Evolutionary conservation across 78 protist species (phyloP), one percentile per base, ranked within the genome.

Genomic region (Pigoraptor vietnamica): DNA sequence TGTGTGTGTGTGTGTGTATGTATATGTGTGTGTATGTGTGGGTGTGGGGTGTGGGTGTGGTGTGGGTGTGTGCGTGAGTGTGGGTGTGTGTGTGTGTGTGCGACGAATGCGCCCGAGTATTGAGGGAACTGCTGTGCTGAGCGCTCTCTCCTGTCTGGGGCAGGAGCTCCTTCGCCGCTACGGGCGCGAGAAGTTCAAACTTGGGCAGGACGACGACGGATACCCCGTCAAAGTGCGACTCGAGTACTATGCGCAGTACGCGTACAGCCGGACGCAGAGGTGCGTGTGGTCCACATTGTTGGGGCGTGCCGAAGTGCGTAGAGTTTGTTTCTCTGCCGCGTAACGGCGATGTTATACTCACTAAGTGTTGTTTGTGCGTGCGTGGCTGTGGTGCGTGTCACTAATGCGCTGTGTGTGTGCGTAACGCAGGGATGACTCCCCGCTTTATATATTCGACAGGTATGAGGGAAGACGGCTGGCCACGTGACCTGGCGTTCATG

Each of bases 371-470:
- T 48, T 48, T 48, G 67, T 48, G 67, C n/a, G n/a, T n/a, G n/a
- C n/a, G n/a, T n/a, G n/a, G n/a, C n/a, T n/a, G n/a, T n/a, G n/a
- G n/a, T n/a, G 67, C 67, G 67, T 48, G 67, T 48, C 67, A 48
- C 67, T 48, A 14, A 29, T 21, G 84, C 1, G 14, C 14, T 29
- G 84, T 81, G 24, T 81, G 23, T 81, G 36, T 29, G 36, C 24
- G 67, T 48, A 10, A 21, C 9, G n/a, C 33, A 0, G 2, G 0
- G 96, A 95, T 84, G 96, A 95, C 37, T 23, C 37, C 29, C 97
- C 97, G n/a, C 91, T 93, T 2, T 95, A 95, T 86, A 35, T 94
- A 35, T 95, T 95, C 81, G 97, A 95, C 81, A 35, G 67, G 67
- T 48, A 48, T n/a, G n/a, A n/a, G n/a, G n/a, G n/a, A n/a, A n/a